A percentile compares a stretch with the other conserved stretches of the same genome.
Conservation (phyloP, 768 basidiomycete species). For the Boletus barrowsii region DNA sequence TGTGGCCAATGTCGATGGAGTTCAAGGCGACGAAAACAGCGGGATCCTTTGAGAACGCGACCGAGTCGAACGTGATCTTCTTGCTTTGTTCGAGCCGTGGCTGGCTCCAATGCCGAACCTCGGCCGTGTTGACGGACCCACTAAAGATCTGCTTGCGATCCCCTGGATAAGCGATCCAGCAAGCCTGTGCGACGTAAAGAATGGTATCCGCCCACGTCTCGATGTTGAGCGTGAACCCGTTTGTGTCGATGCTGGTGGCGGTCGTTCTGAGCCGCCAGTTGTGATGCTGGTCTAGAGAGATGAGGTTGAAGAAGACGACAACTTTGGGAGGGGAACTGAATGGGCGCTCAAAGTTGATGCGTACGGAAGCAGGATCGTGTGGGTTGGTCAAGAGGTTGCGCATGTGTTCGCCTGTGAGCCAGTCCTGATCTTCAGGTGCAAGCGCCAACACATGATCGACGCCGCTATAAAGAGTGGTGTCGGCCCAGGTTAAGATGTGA, state of each 20-base stretch:
- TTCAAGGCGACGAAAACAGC: slow-evolving; percentile 20
- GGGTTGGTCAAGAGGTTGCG: background rate
- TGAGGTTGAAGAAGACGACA: background rate
- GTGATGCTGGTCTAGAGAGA: background rate
- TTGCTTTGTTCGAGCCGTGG: slow-evolving; percentile 7
- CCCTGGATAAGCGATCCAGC: slow-evolving; percentile 24
- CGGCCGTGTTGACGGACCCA: slow-evolving; percentile 12
- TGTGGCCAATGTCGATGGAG: slow-evolving; percentile 7
- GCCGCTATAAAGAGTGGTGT: background rate
- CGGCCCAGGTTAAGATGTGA: background rate
- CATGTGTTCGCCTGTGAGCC: slow-evolving; percentile 11
- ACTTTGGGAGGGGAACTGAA: background rate
- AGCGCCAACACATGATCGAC: background rate
- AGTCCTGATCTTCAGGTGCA: slow-evolving; percentile 10
- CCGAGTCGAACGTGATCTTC: background rate
- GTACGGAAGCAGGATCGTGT: background rate
- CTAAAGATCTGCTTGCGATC: slow-evolving; percentile 17
- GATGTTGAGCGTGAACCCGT: slow-evolving; percentile 17
- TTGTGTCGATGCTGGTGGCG: slow-evolving; percentile 7
- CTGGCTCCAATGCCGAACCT: background rate
- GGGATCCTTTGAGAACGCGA: background rate
- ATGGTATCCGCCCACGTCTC: slow-evolving; percentile 11
- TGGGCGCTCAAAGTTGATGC: background rate
- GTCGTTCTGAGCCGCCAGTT: background rate
- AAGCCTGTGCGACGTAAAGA: background rate